Evolutionary conservation across 306 rosid genomes (phyloP), one percentile per base, ranked within the genome.

Genomic region (Ceratonia siliqua): DNA sequence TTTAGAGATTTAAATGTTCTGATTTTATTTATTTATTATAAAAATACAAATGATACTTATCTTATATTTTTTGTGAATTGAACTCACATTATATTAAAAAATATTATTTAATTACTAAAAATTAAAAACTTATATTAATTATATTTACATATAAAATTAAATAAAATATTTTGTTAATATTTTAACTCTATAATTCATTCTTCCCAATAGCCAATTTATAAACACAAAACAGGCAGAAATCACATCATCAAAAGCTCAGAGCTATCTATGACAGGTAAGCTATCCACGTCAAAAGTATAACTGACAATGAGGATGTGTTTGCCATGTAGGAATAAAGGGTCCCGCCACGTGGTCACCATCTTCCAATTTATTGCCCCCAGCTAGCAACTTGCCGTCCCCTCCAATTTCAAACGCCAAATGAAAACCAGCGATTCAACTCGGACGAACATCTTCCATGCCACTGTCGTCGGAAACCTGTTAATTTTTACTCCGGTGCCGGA

Each of bases 321-420:
- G 72, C 79, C 91, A 86, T 87, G 64, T 79, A 0, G 78, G 85
- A 72, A 28, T 1, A 0, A 33, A 12, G 66, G 54, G 45, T 57
- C 5, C 0, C 2, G 75, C 77, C 94, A 92, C 89, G 89, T 85
- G 91, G 79, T 49, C 27, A 0, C n/a, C 0, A 62, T 48, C 50
- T 46, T n/a, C n/a, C n/a, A 57, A 82, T 87, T 77, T 65, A 87
- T 78, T 46, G 70, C 50, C 20, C 68, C 70, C 84, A 63, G 66
- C 90, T 68, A 86, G 86, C 85, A 38, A 28, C 59, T 78, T 82
- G 78, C 96, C 89, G 94, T 90, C 25, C 35, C 18, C 46, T 62
- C 39, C 52, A 24, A 52, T 49, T n/a, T 32, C 43, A 58, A 52
- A 52, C 28, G n/a, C 24, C 50, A 38, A 72, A 30, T 56, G 38